Conservation (phyloP, 768 basidiomycete species). For the Trametes elegans region DNA sequence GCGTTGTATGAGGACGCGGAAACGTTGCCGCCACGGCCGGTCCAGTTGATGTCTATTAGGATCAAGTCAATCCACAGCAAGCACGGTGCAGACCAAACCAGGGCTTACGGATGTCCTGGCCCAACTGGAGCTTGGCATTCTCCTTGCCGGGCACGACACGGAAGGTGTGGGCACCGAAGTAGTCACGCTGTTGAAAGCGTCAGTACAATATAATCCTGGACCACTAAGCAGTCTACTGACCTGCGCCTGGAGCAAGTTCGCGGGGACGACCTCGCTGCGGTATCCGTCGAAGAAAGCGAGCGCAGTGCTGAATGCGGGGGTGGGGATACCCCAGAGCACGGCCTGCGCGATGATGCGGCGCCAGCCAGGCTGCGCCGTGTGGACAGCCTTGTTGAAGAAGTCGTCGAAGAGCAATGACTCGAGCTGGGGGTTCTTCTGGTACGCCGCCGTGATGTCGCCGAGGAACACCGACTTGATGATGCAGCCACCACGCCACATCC, state of each 20-base stretch:
- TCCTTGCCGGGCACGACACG: constrained; percentile 89
- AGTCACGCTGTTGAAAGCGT: constrained; percentile 67
- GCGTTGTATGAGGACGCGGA: constrained; percentile 85
- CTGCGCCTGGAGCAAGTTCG: constrained; percentile 94
- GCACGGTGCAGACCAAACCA: background rate
- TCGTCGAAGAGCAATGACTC: constrained; percentile 94
- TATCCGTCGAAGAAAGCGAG: constrained; percentile 99
- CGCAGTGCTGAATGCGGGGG: constrained; percentile 97
- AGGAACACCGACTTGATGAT: constrained; percentile 97
- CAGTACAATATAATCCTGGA: constrained; percentile 9
- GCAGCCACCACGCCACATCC: constrained; percentile 99
- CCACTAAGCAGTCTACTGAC: constrained; percentile 34
- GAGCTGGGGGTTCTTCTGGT: constrained; percentile 76
- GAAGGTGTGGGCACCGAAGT: constrained; percentile 99
- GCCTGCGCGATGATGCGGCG: constrained; percentile 95
- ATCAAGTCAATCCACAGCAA: background rate
- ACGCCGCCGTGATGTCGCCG: constrained; percentile 88
- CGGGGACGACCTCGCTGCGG: constrained; percentile 91
- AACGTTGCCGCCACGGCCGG: constrained; percentile 93
- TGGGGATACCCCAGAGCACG: constrained; percentile 95
- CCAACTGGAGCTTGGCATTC: constrained; percentile 74
- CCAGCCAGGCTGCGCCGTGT: constrained; percentile 97
- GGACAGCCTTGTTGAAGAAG: constrained; percentile 97
- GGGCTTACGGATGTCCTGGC: constrained; percentile 84
- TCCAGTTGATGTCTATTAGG: constrained; percentile 93